Conservation (phyloP, 1,284 basidiomycete species). For the Ceratobasidium sp. region DNA sequence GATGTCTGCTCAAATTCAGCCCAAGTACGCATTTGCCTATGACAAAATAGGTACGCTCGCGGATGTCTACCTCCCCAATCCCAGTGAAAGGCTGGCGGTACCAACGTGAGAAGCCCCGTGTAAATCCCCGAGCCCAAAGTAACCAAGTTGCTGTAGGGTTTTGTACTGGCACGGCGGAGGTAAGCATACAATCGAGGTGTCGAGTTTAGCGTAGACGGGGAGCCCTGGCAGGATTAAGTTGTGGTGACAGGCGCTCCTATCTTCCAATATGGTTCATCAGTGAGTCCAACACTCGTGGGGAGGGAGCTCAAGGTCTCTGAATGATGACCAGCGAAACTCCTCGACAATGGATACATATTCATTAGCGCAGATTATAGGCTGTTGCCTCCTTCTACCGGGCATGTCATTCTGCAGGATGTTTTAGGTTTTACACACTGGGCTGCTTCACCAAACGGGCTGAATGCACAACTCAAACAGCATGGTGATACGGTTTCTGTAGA, state of each 20-base stretch:
- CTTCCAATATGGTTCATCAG: constrained; percentile 26
- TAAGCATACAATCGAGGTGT: neutral
- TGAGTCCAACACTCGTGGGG: neutral
- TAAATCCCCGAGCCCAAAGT: neutral
- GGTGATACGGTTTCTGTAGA: constrained; percentile 52
- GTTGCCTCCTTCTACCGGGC: constrained; percentile 62
- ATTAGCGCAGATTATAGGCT: constrained; percentile 69
- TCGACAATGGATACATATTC: constrained; percentile 59
- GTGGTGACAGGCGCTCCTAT: constrained; percentile 24
- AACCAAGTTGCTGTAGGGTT: constrained; percentile 26
- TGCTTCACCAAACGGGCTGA: constrained; percentile 44
- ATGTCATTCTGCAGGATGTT: constrained; percentile 64
- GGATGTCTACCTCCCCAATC: constrained; percentile 18
- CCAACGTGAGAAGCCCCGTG: constrained; percentile 7
- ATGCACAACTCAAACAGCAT: constrained; percentile 38
- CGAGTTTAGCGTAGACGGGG: neutral
- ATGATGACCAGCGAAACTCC: neutral
- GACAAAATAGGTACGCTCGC: neutral
- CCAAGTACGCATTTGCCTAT: neutral
- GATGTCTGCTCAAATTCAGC: neutral
- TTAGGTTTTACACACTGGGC: constrained; percentile 62
- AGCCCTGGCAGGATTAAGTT: constrained; percentile 9
- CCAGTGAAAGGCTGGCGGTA: neutral
- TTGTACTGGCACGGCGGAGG: constrained; percentile 36
- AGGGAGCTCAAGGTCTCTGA: no score